These are phyloP conservation scores for Spizellomyces sp. DNA, from an alignment of 192 early-diverging fungal genomes.

Conservation along the genomic window DNA sequence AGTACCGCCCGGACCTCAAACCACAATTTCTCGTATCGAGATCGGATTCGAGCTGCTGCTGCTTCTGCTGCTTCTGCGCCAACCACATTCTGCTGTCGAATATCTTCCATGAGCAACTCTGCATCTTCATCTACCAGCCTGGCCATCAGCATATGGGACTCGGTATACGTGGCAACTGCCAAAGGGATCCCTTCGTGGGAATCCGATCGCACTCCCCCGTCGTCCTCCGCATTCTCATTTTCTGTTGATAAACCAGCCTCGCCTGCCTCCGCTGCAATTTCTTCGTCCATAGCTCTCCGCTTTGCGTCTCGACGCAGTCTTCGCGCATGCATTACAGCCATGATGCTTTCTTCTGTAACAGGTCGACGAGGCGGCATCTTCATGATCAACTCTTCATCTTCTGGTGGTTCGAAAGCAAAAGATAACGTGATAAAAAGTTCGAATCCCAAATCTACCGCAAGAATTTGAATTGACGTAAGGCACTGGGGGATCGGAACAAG, in stretches of 20 bases:
- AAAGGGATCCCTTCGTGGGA: conserved; percentile 21
- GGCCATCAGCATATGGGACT: conserved; percentile 16
- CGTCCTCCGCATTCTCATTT: conserved; percentile 12
- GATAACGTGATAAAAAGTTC: conserved; percentile 85
- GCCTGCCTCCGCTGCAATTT: conserved; percentile 9
- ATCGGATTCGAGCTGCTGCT: conserved; percentile 26
- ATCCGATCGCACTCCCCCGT: conserved; percentile 3
- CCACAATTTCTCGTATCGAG: conserved; percentile 26
- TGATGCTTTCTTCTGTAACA: conserved; percentile 61
- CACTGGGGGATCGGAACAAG: conserved; percentile 87
- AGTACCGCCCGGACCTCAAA: conserved; percentile 39
- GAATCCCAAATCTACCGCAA: conserved; percentile 93
- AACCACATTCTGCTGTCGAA: background rate
- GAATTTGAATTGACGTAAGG: conserved; percentile 85
- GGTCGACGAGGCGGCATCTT: conserved; percentile 83
- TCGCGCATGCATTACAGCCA: conserved; percentile 15
- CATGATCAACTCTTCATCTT: conserved; percentile 73
- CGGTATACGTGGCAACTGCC: conserved; percentile 7
- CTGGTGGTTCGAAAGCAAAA: conserved; percentile 92
- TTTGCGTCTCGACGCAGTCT: conserved; percentile 9
- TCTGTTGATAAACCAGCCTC: conserved; percentile 16
- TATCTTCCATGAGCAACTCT: conserved; percentile 24
- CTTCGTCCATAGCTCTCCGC: background rate
- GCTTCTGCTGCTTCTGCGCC: conserved; percentile 12
- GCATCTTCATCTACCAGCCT: conserved; percentile 34